Evolutionary conservation across 495 filamentous ascomycete species (phyloP).

Genomic region (Neurospora sp.): DNA sequence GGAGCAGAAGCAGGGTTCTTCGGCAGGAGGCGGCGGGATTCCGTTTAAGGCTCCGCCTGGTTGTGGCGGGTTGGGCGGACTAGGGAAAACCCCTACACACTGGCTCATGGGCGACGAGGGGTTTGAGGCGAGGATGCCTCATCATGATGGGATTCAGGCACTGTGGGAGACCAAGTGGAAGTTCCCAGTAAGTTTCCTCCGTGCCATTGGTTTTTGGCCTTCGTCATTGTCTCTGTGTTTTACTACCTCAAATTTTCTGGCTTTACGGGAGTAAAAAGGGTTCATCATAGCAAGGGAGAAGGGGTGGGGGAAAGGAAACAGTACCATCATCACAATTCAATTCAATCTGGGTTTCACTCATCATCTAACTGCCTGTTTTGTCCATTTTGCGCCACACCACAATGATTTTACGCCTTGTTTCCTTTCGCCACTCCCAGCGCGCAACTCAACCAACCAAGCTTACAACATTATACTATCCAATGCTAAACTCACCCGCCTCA

Average conservation of each 20-base stretch:
- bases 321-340: neutral
- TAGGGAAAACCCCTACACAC: constrained; percentile 1
- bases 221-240: neutral
- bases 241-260: neutral
- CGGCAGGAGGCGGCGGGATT: neutral
- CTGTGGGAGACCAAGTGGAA: constrained; percentile 81
- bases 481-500: neutral
- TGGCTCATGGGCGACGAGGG: constrained; percentile 33
- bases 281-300: neutral
- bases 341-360: neutral
- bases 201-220: neutral
- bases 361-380: neutral
- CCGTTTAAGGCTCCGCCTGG: neutral
- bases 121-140: constrained; percentile 38
- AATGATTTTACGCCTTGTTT: neutral
- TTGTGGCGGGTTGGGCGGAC: neutral
- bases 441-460: neutral
- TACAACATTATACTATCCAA: neutral
- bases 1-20: neutral
- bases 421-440: neutral
- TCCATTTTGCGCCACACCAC: neutral
- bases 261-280: neutral
- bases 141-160: constrained; percentile 62
- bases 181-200: constrained; percentile 41
- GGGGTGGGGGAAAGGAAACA: neutral